A percentile compares a stretch with the other conserved stretches of the same genome.
phyloP scores from a whole-genome alignment of 306 rosid genomes.

The Chamaecrista fasciculata region DNA sequence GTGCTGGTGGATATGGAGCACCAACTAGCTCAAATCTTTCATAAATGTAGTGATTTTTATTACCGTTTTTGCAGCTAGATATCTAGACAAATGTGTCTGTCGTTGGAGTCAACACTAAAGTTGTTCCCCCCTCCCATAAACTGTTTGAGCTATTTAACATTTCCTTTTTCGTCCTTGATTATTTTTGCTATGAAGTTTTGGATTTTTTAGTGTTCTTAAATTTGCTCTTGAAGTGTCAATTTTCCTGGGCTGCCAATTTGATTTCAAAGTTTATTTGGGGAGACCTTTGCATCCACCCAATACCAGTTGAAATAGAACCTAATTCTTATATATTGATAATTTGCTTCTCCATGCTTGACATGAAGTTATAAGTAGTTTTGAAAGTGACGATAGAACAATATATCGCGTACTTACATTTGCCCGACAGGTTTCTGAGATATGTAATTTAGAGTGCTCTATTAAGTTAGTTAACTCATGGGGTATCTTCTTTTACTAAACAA shows the following conservation, averaged over 20 bases:
- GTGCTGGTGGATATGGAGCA: conserved; percentile 58
- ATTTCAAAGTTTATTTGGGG: neutral
- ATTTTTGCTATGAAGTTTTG: conserved; percentile 31
- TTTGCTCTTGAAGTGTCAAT: too few relatives aligned
- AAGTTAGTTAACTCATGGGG: too few relatives aligned
- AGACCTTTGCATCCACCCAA: too few relatives aligned
- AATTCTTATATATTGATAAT: too few relatives aligned
- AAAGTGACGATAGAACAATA: too few relatives aligned
- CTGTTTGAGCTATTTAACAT: conserved; percentile 6
- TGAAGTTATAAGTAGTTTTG: neutral
- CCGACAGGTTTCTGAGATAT: too few relatives aligned
- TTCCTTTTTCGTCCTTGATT: conserved; percentile 14
- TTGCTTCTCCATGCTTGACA: neutral
- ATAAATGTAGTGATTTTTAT: neutral
- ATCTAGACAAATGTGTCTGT: conserved; percentile 7
- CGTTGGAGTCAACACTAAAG: conserved; percentile 17
- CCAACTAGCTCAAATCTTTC: conserved; percentile 42
- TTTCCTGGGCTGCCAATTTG: neutral
- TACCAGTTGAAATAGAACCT: neutral
- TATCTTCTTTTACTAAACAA: too few relatives aligned
- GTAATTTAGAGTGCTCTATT: too few relatives aligned
- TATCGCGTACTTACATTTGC: too few relatives aligned
- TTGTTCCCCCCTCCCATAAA: neutral
- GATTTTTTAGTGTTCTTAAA: conserved; percentile 26
- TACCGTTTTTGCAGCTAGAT: conserved; percentile 12